These are phyloP conservation scores for Cordyceps farinosa DNA, from an alignment of 2,329 filamentous ascomycete species.

Conservation along the genomic window DNA sequence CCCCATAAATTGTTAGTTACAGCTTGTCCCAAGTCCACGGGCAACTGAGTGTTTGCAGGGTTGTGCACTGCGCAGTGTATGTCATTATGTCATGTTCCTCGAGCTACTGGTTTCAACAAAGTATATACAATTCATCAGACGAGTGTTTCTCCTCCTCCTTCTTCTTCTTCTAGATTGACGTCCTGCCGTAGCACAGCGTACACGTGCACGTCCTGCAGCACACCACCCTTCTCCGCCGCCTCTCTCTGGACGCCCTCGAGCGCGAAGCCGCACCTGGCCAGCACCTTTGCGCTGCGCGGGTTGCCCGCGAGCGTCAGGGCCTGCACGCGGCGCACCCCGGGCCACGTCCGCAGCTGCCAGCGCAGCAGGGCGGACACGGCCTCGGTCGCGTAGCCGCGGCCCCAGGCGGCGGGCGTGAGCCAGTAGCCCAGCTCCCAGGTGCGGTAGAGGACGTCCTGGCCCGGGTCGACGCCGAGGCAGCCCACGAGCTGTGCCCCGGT, in stretches of 20 bases:
- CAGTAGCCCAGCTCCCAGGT: slow-evolving; percentile 51
- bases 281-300: slow-evolving; percentile 38
- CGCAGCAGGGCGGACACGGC: slow-evolving; percentile 35
- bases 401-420: slow-evolving; percentile 41
- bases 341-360: slow-evolving; percentile 44
- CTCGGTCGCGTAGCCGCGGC: slow-evolving; percentile 43
- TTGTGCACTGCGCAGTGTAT: too few species aligned
- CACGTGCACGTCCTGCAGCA: slow-evolving; percentile 34
- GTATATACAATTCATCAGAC: neutral
- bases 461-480: slow-evolving; percentile 37
- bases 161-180: neutral
- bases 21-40: too few species aligned
- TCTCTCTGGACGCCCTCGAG: slow-evolving; percentile 42
- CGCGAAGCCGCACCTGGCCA: slow-evolving; percentile 41
- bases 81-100: too few species aligned
- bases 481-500: slow-evolving; percentile 32
- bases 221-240: slow-evolving; percentile 41
- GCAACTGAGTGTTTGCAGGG: too few species aligned
- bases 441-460: slow-evolving; percentile 38
- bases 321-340: slow-evolving; percentile 41
- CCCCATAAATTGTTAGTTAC: too few species aligned
- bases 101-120: too few species aligned
- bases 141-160: too few species aligned
- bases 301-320: slow-evolving; percentile 38
- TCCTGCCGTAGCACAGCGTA: slow-evolving; percentile 40